A percentile compares a stretch with the other conserved stretches of the same genome.
Evolutionary conservation across 2,329 filamentous ascomycete species (phyloP).

Genomic region (Pseudogymnoascus sp.): DNA sequence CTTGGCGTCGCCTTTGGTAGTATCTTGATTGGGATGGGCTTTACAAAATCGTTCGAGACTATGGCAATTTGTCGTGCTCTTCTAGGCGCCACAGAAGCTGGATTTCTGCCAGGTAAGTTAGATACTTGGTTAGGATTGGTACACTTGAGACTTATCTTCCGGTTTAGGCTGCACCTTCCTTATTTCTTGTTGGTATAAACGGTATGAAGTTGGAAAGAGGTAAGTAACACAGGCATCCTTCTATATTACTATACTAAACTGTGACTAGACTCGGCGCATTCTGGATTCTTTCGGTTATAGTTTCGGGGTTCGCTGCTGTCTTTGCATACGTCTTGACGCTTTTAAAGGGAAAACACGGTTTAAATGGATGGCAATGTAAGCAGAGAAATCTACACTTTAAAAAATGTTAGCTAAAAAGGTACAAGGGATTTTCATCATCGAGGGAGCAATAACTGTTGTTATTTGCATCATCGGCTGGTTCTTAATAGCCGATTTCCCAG

Average conservation of each 20-base stretch:
- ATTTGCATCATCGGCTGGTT: constrained; percentile 44
- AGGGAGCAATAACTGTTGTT: constrained; percentile 17
- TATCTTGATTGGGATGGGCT: constrained; percentile 30
- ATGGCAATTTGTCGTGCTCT: constrained; percentile 30
- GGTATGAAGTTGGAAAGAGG: constrained; percentile 33
- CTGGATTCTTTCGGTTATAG: background rate
- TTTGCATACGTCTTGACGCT: constrained; percentile 34
- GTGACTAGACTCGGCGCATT: background rate
- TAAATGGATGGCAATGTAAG: constrained; percentile 34
- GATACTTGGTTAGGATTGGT: constrained; percentile 15
- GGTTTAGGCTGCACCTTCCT: constrained; percentile 32
- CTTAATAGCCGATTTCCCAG: constrained; percentile 39
- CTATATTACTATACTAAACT: background rate
- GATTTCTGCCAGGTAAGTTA: background rate
- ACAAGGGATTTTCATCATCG: background rate
- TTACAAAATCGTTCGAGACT: constrained; percentile 29
- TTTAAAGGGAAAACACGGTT: constrained; percentile 24
- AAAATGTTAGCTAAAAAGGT: background rate
- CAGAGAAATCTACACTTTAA: background rate
- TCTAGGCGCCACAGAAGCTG: constrained; percentile 19
- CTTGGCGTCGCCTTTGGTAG: constrained; percentile 26
- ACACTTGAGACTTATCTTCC: constrained; percentile 29
- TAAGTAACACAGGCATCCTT: background rate
- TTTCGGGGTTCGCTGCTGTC: constrained; percentile 22
- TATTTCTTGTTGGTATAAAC: constrained; percentile 33